Evolutionary conservation across 2,329 filamentous ascomycete species (phyloP).

Genomic region (Cladosporium sphaerospermum): DNA sequence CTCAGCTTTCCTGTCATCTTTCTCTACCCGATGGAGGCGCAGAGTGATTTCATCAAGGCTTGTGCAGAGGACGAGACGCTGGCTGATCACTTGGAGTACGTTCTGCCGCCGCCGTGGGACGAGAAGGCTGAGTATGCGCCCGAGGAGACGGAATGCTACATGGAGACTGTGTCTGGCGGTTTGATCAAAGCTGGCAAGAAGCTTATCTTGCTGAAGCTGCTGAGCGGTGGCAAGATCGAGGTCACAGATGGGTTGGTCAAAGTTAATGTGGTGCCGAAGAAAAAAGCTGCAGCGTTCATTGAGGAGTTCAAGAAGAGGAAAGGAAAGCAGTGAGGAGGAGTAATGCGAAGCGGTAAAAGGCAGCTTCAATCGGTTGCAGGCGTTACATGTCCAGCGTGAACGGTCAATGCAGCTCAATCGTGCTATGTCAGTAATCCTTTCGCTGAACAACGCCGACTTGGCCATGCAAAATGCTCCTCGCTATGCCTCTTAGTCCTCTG

Average conservation of each 20-base stretch:
- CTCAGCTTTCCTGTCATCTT: conserved; percentile 74
- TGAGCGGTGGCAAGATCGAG: conserved; percentile 72
- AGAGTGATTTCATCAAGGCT: conserved; percentile 86
- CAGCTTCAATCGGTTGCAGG: not conserved
- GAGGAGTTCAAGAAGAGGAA: conserved; percentile 74
- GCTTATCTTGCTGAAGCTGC: conserved; percentile 65
- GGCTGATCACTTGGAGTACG: conserved; percentile 72
- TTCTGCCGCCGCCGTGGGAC: conserved; percentile 89
- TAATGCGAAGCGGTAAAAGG: not conserved
- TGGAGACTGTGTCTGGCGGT: conserved; percentile 74
- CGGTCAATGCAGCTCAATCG: too few species aligned
- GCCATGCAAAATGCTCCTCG: too few species aligned
- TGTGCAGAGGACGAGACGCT: conserved; percentile 73
- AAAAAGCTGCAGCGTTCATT: conserved; percentile 67
- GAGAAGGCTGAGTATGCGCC: conserved; percentile 55
- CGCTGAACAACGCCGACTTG: too few species aligned
- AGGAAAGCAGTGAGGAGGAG: conserved; percentile 17
- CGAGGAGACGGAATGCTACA: conserved; percentile 72
- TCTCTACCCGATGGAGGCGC: conserved; percentile 73
- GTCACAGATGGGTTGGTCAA: conserved; percentile 79
- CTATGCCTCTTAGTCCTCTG: too few species aligned
- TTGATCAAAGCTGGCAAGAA: conserved; percentile 88
- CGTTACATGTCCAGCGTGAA: too few species aligned
- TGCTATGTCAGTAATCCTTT: too few species aligned
- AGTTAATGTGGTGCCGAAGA: conserved; percentile 74